Percentiles rank a stretch among this genome's conserved stretches.
Evolutionary conservation across 129 eudicot genomes (phyloP).

Genomic region (Pulicaria dysenterica): DNA sequence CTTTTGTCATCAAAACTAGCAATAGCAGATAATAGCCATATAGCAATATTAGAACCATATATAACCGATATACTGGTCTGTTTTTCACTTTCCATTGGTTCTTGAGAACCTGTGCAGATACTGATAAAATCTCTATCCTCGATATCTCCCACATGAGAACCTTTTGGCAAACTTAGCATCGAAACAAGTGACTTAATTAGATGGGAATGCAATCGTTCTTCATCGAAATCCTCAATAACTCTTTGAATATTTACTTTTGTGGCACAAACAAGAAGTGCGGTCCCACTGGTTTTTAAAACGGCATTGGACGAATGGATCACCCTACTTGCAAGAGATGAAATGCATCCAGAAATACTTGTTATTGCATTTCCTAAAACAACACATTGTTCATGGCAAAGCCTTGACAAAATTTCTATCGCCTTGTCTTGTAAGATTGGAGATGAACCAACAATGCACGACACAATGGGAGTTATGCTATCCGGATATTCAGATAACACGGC

Average conservation of each 20-base stretch:
- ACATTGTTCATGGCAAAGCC: constrained; percentile 73
- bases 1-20: constrained; percentile 74
- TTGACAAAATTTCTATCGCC: constrained; percentile 78
- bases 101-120: constrained; percentile 62
- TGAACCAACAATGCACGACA: constrained; percentile 68
- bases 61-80: constrained; percentile 63
- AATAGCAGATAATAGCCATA: constrained; percentile 90
- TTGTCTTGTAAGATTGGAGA: constrained; percentile 78
- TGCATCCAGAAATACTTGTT: constrained; percentile 66
- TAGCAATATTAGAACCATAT: constrained; percentile 66
- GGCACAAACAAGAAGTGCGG: constrained; percentile 91
- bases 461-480: constrained; percentile 77
- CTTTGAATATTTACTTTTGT: constrained; percentile 78
- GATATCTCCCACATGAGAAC: constrained; percentile 42
- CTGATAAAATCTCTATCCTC: constrained; percentile 49
- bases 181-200: constrained; percentile 77
- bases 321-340: constrained; percentile 73
- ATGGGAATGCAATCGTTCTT: constrained; percentile 47
- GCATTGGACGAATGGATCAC: constrained; percentile 62
- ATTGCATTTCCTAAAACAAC: constrained; percentile 67
- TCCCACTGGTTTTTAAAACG: constrained; percentile 76
- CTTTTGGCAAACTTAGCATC: constrained; percentile 60
- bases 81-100: constrained; percentile 36
- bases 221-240: constrained; percentile 71
- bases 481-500: constrained; percentile 79